Conservation (phyloP, 2,329 filamentous ascomycete genomes). For the Penicillium aurantiogriseum region DNA sequence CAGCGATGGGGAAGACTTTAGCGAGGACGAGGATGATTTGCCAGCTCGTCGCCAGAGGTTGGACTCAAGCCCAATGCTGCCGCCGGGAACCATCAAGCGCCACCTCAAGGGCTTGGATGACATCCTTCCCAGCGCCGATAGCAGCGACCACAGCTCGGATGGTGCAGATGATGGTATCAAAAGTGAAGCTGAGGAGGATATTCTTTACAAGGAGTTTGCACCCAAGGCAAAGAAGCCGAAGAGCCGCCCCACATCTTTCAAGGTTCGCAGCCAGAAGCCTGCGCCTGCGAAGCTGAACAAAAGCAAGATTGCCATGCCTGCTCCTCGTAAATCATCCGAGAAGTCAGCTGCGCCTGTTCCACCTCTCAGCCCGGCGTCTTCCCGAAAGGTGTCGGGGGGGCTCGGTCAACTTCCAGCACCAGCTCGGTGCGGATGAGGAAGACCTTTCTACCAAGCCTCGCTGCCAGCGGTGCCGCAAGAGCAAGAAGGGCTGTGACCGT, state of each 20-base stretch:
- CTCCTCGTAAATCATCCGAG: conserved; percentile 39
- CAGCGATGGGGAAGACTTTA: conserved; percentile 66
- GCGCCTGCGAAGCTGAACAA: conserved; percentile 30
- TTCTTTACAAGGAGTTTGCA: conserved; percentile 37
- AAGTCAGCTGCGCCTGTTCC: conserved; percentile 31
- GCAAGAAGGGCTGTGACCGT: conserved; percentile 97
- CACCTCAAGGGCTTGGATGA: conserved; percentile 52
- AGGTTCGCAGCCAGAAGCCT: conserved; percentile 32
- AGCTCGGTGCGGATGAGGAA: conserved; percentile 70
- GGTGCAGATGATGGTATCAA: conserved; percentile 57
- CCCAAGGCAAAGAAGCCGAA: conserved; percentile 55
- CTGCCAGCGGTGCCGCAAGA: conserved; percentile 97
- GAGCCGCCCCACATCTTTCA: conserved; percentile 41
- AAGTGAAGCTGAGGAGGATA: conserved; percentile 51
- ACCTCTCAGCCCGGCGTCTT: conserved; percentile 45
- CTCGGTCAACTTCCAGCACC: conserved; percentile 61
- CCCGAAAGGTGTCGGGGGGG: conserved; percentile 57
- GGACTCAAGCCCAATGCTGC: conserved; percentile 44
- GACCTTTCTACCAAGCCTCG: conserved; percentile 93
- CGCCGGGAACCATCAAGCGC: conserved; percentile 47
- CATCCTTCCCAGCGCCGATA: conserved; percentile 57
- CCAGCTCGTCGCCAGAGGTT: conserved; percentile 44
- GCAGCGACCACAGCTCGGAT: conserved; percentile 61
- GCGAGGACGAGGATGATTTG: conserved; percentile 62
- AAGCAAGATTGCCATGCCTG: conserved; percentile 35